These are phyloP conservation scores for Skeletonema potamos DNA, from an alignment of 108 stramenopile species.

Conservation along the genomic window DNA sequence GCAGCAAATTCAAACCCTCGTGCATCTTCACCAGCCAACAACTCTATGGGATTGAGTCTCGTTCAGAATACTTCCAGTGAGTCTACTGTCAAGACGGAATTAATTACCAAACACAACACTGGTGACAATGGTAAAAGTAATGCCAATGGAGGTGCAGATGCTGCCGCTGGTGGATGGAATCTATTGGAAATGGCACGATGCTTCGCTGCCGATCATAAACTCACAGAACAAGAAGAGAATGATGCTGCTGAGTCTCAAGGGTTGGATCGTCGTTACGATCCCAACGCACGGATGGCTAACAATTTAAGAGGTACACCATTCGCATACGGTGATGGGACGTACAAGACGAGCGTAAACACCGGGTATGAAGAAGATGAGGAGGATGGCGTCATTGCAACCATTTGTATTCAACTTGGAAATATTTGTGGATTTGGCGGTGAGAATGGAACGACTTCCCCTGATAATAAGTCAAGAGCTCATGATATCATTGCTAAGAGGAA, in stretches of 20 bases:
- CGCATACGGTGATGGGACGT: background rate
- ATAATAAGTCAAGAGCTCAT: background rate
- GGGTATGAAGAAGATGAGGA: background rate
- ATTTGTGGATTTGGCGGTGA: slow-evolving; percentile 5
- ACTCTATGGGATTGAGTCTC: slow-evolving; percentile 1
- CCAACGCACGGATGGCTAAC: background rate
- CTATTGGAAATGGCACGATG: slow-evolving; percentile 28
- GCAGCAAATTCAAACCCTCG: background rate
- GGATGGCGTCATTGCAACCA: background rate
- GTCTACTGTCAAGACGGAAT: background rate
- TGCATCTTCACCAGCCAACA: background rate
- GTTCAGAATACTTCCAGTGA: background rate
- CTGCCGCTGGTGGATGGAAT: slow-evolving; percentile 13
- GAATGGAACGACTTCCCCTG: background rate
- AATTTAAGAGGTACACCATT: background rate
- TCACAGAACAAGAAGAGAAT: background rate
- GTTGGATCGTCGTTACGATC: background rate
- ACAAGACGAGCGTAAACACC: background rate
- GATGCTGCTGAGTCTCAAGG: background rate
- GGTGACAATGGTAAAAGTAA: background rate
- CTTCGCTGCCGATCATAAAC: slow-evolving; percentile 20
- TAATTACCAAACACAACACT: background rate
- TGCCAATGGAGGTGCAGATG: background rate
- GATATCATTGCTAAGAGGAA: slow-evolving; percentile 1
- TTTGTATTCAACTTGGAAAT: background rate